A percentile compares a stretch with the other conserved stretches of the same genome.
These are phyloP conservation scores for Hymenoscyphus albidus DNA, from an alignment of 2,329 filamentous ascomycete genomes.

Conservation along the genomic window DNA sequence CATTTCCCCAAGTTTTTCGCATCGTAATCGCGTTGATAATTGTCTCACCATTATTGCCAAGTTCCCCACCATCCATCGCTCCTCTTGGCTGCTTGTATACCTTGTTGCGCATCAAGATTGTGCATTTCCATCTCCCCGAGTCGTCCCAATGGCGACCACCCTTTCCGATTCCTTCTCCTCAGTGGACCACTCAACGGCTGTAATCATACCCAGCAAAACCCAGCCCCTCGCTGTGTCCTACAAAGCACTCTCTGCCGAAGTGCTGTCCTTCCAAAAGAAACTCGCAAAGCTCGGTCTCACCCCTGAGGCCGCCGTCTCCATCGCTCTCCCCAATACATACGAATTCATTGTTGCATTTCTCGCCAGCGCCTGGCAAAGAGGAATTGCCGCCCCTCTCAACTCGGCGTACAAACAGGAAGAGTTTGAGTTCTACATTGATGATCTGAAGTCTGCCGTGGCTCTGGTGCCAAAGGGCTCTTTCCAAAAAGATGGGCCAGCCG, in stretches of 20 bases:
- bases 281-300: slow-evolving; percentile 71
- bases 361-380: slow-evolving; percentile 79
- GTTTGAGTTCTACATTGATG: slow-evolving; percentile 89
- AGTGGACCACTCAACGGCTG: slow-evolving; percentile 51
- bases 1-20: neutral
- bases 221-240: slow-evolving; percentile 65
- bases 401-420: slow-evolving; percentile 85
- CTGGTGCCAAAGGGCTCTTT: slow-evolving; percentile 71
- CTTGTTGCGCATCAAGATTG: slow-evolving; percentile 6
- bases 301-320: slow-evolving; percentile 69
- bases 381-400: slow-evolving; percentile 81
- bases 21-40: neutral
- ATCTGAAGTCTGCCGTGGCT: slow-evolving; percentile 74
- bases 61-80: neutral
- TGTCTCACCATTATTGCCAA: neutral
- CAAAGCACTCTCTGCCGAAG: slow-evolving; percentile 60
- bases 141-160: slow-evolving; percentile 39
- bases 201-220: slow-evolving; percentile 69
- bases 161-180: slow-evolving; percentile 54
- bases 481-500: slow-evolving; percentile 62
- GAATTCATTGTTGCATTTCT: slow-evolving; percentile 87
- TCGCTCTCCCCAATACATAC: slow-evolving; percentile 79
- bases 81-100: neutral
- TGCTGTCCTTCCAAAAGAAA: slow-evolving; percentile 69
- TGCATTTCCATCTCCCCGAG: neutral